Base-by-base conservation (phyloP, 2,329 filamentous ascomycete species). In the Ceratocystis variospora region DNA sequence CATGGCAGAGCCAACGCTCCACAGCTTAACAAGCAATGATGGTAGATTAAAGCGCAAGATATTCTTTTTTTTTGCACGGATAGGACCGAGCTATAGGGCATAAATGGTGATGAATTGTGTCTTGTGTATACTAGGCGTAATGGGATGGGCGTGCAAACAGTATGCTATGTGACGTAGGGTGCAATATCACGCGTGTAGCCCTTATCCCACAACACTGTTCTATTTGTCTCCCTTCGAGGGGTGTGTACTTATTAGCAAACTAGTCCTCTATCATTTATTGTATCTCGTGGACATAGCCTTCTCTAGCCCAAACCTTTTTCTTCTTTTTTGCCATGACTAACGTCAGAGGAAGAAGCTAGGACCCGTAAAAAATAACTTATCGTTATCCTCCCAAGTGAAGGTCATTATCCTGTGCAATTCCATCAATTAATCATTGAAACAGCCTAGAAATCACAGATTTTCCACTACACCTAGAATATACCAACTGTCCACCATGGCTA, bases 261-360 rank as follows among this genome's bases (percentile, higher is more conserved):
- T 59, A 31, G 48, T 28, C 22, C 48, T n/a, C 55, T 37, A 7
- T 2, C 17, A 59, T 31, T 59, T 25, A 31, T 48, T 48, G 2
- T 48, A 48, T 22, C 17, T 28, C 37, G 15, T 12, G 2, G 22
- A 37, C 28, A 17, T 59, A 59, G 55, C 55, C 55, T 59, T 59
- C 25, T 37, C 31, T 37, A 59, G 55, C 33, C 15, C 55, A 59
- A 57, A 5, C 5, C 46, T 59, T 59, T 59, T 57, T 57, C 15
- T 57, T 28, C 5, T 33, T 33, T 41, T 41, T 41, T 41, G 37
- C 10, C 37, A 7, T 59, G 28, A n/a, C 22, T 31, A 59, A 59
- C 17, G 61, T 62, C 45, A 50, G 25, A 17, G 37, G 19, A 53
- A 59, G 19, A 65, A 65, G 50, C 22, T 33, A 65, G 53, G 63